phyloP scores from a whole-genome alignment of 2,329 filamentous ascomycete genomes.

The Exophiala calicioides region DNA sequence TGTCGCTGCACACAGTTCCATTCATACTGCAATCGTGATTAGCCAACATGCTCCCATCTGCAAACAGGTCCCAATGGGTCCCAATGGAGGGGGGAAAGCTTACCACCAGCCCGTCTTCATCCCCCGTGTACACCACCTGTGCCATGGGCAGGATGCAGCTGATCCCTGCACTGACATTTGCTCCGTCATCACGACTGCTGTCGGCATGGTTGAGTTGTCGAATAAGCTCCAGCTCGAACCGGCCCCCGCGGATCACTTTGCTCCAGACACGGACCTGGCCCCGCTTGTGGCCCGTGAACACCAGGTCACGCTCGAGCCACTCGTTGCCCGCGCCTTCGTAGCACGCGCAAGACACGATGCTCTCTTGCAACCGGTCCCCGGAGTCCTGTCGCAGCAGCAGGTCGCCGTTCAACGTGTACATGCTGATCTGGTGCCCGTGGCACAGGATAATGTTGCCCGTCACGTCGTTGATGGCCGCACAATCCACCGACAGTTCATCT shows the following conservation, averaged over 20 bases:
- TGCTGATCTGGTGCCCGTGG: slow-evolving; percentile 68
- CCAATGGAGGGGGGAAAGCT: slow-evolving; percentile 41
- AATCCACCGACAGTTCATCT: slow-evolving; percentile 57
- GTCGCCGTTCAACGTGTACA: slow-evolving; percentile 88
- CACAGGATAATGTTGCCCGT: slow-evolving; percentile 88
- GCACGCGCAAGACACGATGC: slow-evolving; percentile 79
- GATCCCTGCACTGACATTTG: slow-evolving; percentile 64
- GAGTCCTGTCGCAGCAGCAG: slow-evolving; percentile 79
- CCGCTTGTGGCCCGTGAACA: slow-evolving; percentile 84
- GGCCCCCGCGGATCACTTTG: slow-evolving; percentile 50
- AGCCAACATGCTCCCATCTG: slow-evolving; percentile 1
- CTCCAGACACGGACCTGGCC: slow-evolving; percentile 78
- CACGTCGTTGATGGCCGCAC: slow-evolving; percentile 83
- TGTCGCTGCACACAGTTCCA: slow-evolving; percentile 59
- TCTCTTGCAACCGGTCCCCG: slow-evolving; percentile 71
- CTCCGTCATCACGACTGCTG: slow-evolving; percentile 60
- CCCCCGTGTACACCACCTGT: slow-evolving; percentile 84
- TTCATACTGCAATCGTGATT: slow-evolving; percentile 49
- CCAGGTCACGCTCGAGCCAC: slow-evolving; percentile 81
- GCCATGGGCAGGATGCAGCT: slow-evolving; percentile 84
- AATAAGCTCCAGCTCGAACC: slow-evolving; percentile 76
- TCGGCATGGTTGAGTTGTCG: slow-evolving; percentile 81
- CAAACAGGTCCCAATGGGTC: too few relatives aligned
- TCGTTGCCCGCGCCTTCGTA: slow-evolving; percentile 90
- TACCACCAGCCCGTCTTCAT: slow-evolving; percentile 89